These are phyloP conservation scores for Raphanus hybrid DNA, from an alignment of 441 rosid species.

Conservation along the genomic window DNA sequence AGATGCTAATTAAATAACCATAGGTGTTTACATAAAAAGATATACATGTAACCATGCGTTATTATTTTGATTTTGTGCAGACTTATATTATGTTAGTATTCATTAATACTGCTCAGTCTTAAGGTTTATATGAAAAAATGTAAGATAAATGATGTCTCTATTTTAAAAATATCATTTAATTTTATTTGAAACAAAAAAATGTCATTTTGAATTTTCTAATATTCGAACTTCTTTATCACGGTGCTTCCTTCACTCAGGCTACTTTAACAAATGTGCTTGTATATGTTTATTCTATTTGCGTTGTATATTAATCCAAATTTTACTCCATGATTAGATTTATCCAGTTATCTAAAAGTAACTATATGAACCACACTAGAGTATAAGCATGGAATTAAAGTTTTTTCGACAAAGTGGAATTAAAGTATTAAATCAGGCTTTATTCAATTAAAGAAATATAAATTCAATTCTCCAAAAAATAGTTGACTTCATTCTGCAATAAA, in stretches of 20 bases:
- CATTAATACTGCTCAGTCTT: not conserved
- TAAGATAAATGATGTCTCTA: not conserved
- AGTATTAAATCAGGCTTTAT: not conserved
- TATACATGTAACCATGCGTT: not conserved
- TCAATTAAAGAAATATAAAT: not conserved
- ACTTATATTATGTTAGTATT: not conserved
- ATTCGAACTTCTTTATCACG: not conserved
- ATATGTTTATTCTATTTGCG: no score
- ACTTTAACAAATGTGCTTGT: no score
- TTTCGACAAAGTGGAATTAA: not conserved
- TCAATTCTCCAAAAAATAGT: not conserved
- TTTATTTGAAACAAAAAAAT: not conserved
- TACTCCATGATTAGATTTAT: no score
- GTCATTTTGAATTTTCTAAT: not conserved
- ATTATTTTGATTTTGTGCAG: not conserved
- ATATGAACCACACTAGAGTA: no score
- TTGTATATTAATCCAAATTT: no score
- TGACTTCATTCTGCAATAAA: slow-evolving; percentile 18
- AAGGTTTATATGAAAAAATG: not conserved
- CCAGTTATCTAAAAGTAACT: no score
- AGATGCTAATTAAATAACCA: not conserved
- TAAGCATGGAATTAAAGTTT: no score
- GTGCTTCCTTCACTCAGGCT: no score
- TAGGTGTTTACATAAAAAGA: not conserved
- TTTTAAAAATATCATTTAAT: not conserved